A percentile compares a stretch with the other conserved stretches of the same genome.
These are phyloP conservation scores for Skeletonema grethae DNA, from an alignment of 108 stramenopile species.

Conservation along the genomic window DNA sequence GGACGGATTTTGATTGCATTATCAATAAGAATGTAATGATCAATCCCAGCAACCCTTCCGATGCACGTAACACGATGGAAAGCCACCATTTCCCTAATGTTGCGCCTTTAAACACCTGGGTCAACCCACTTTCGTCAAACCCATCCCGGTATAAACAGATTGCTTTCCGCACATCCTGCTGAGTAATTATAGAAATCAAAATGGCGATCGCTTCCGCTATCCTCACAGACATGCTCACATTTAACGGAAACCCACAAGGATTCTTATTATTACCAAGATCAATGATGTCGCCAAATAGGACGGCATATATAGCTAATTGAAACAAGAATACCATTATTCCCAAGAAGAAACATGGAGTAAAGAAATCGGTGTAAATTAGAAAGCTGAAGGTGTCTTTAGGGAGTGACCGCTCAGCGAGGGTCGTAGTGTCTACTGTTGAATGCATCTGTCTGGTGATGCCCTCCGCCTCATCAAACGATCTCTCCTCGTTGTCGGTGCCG, in stretches of 20 bases:
- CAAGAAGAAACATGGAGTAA: constrained; percentile 1
- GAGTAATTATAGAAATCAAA: constrained; percentile 15
- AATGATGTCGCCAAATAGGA: background rate
- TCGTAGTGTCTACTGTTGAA: no score
- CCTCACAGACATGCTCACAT: constrained; percentile 20
- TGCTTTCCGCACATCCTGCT: constrained; percentile 17
- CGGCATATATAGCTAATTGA: constrained; percentile 9
- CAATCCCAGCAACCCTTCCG: constrained; percentile 8
- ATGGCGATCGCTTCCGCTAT: constrained; percentile 18
- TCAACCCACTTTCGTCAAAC: constrained; percentile 1
- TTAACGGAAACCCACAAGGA: constrained; percentile 14
- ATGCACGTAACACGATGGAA: constrained; percentile 8
- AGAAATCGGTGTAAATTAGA: background rate
- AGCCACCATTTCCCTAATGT: background rate
- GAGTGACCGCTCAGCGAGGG: background rate
- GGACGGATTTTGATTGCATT: background rate
- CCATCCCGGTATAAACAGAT: constrained; percentile 9
- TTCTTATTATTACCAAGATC: background rate
- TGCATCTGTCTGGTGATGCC: no score
- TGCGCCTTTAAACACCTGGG: background rate
- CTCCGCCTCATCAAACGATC: no score
- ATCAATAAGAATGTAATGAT: constrained; percentile 18
- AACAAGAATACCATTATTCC: constrained; percentile 15
- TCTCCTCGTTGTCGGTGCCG: no score
- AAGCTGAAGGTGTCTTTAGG: constrained; percentile 22